Evolutionary conservation across 768 basidiomycete species (phyloP), one percentile per base, ranked within the genome.

Genomic region (Plicaturopsis crispa): DNA sequence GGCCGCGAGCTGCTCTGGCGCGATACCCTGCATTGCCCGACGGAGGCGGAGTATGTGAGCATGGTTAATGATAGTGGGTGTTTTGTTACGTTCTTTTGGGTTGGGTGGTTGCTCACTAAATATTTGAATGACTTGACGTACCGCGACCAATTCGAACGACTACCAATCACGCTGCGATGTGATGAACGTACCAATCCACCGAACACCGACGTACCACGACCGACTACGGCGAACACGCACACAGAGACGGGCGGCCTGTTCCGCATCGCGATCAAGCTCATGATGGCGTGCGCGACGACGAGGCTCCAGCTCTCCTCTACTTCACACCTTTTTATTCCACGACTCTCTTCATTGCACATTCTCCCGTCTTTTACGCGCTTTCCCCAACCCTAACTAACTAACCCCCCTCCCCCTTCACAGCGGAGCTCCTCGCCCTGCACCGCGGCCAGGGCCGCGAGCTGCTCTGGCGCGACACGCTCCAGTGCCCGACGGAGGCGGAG

Each of bases 1-100:
- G 94, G 94, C 0, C 70, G 94, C 6, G 94, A 98, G 52, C 71
- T 99, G 5, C 75, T 93, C 26, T 99, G 93, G 93, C 69, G 94
- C 38, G 94, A 98, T 51, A 84, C 82, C 4, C 59, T 98, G 14
- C 78, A 72, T 30, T 97, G 94, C 53, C 94, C 94, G 4, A 86
- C 84, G 0, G 94, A 99, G 56, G 84, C 91, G 43, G 88, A 99
- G 50, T 99, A 98, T 51, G 71, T 99, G 24, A 61, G 71, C 3
- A 99, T 99, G 94, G 94, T 98, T 22, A 90, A 92, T 57, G 87
- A 93, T 51, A 99, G 94, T 94, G 8, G 26, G 51, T 45, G 60
- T 24, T 19, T 11, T 2, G 16, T 8, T 31, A 12, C 5, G 12
- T 5, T 4, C 10, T 16, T 12, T 6, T 5, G 5, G 17, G 12